Base-by-base conservation (phyloP, 257 asterid genomes). In the Pogostemon cablin region DNA sequence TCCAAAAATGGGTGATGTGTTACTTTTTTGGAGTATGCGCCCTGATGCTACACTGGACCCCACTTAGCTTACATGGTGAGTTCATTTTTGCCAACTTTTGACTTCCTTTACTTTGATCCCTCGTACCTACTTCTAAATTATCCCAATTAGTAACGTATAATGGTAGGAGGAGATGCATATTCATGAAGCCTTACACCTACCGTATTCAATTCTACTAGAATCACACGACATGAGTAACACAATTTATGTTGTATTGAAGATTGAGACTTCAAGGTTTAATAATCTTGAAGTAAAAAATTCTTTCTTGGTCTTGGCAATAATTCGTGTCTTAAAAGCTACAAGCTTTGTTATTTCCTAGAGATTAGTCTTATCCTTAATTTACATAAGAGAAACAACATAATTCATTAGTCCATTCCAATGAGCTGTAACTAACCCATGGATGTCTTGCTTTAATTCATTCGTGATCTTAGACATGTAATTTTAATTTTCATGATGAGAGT, bases 11-110 rank as follows among this genome's bases (percentile, higher is more conserved):
- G 96, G 93, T 0, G 85, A 85, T 75, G 96, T 91, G 6, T 68
- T 89, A 69, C 87, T 89, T 68, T 89, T 89, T 84, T 89, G 96
- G 96, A 85, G 87, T 76, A 80, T 87, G 89, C 77, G 78, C 49
- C 92, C 95, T 6, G 92, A 87, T 81, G 84, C 79, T 35, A 68
- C 92, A 6, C 67, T 85, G 54, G 96, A 87, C 70, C 86, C 90
- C 93, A 20, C 56, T 82, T 59, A 89, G 95, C 73, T 74, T 89
- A 83, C 96, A 89, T 12, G 92, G 96, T 87, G 69, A 77, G 80
- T 62, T 69, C 61, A 58, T 73, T 75, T 65, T 34, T 71, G 41
- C n/a, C 47, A 50, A 20, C 59, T 44, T 35, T 2, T 49, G 63
- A 56, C 60, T 37, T 62, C 7, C 67, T 56, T 37, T 17, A 20